Conservation (phyloP, 164 flowering plant species). For the Tetrastigma voinierianum region DNA sequence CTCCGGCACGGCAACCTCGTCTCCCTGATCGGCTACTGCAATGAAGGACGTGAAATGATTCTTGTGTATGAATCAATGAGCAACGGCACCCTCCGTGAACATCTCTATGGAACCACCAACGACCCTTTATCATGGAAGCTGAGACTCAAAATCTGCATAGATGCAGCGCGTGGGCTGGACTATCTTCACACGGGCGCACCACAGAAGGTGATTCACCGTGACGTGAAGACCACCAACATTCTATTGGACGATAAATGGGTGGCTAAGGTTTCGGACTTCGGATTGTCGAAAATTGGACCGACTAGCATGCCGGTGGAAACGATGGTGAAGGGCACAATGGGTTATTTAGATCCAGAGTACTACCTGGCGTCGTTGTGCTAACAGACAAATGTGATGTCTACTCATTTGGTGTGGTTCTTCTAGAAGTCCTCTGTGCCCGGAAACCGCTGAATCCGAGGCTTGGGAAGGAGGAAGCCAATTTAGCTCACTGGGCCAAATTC, state of each 20-base stretch:
- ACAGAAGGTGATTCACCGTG: slow-evolving; percentile 27
- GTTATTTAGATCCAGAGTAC: slow-evolving; percentile 31
- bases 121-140: slow-evolving; percentile 25
- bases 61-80: slow-evolving; percentile 32
- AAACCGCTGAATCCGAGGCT: neutral
- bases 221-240: slow-evolving; percentile 28
- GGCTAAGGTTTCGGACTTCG: slow-evolving; percentile 40
- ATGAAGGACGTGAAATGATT: slow-evolving; percentile 22
- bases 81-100: slow-evolving; percentile 27
- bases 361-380: slow-evolving; percentile 9
- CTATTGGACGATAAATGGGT: slow-evolving; percentile 25
- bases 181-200: slow-evolving; percentile 19
- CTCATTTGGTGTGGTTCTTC: slow-evolving; percentile 33
- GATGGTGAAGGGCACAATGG: slow-evolving; percentile 23
- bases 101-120: slow-evolving; percentile 10
- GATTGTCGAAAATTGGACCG: slow-evolving; percentile 23
- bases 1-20: no score
- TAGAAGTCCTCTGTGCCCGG: slow-evolving; percentile 26
- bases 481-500: slow-evolving; percentile 10
- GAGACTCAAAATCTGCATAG: slow-evolving; percentile 28
- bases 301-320: slow-evolving; percentile 9
- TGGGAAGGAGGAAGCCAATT: slow-evolving; percentile 6
- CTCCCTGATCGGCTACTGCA: slow-evolving; percentile 29
- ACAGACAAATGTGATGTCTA: slow-evolving; percentile 21
- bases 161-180: slow-evolving; percentile 31